These are phyloP conservation scores for Fraxinus nigra DNA, from an alignment of 305 asterid species.

Conservation along the genomic window DNA sequence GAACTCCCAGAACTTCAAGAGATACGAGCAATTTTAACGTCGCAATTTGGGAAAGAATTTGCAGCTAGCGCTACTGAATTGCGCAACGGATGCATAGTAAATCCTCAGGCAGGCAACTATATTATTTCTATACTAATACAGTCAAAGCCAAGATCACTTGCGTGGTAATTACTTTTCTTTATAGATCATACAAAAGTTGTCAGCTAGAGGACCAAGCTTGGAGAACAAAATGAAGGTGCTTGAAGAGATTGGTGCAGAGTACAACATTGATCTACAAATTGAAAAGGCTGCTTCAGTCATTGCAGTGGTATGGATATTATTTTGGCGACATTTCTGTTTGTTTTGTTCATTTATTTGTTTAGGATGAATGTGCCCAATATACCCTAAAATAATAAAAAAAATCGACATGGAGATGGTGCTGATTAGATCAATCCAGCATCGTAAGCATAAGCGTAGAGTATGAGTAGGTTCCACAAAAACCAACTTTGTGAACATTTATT, in stretches of 20 bases:
- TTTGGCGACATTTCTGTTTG: neutral
- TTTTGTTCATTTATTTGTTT: neutral
- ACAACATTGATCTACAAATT: slow-evolving; percentile 49
- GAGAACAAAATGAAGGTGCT: slow-evolving; percentile 63
- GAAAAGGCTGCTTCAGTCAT: slow-evolving; percentile 29
- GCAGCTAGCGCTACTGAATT: slow-evolving; percentile 38
- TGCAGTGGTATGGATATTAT: slow-evolving; percentile 24
- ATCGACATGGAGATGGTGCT: neutral
- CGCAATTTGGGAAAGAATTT: slow-evolving; percentile 44
- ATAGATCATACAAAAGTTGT: slow-evolving; percentile 74
- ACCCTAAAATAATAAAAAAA: neutral
- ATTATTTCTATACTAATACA: neutral
- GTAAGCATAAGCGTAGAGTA: neutral
- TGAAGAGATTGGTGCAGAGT: slow-evolving; percentile 59
- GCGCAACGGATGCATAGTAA: slow-evolving; percentile 36
- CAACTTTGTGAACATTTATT: neutral
- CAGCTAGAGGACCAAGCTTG: slow-evolving; percentile 61
- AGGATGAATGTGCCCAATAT: neutral
- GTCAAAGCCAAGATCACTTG: neutral
- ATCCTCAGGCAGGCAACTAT: slow-evolving; percentile 38
- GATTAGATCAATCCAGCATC: neutral
- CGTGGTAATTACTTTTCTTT: neutral
- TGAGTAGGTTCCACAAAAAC: neutral
- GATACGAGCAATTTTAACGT: slow-evolving; percentile 39
- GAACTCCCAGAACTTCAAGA: slow-evolving; percentile 60